Conservation (phyloP, 2,329 filamentous ascomycete species). For the Aspergillus nomiae region DNA sequence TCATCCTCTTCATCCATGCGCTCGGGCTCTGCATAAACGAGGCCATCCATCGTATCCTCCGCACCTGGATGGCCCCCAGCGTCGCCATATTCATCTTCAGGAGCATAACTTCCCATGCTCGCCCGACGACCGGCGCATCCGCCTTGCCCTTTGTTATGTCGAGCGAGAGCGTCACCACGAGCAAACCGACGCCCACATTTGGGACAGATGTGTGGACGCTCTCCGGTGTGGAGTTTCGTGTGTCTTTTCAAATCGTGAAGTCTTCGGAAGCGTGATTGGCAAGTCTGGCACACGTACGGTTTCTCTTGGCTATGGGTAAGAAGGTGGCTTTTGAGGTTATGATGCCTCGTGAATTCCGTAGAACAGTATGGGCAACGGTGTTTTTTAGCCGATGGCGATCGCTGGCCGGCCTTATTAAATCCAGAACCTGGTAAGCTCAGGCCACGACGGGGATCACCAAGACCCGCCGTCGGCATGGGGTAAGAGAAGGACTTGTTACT, state of each 20-base stretch:
- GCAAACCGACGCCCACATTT: constrained; percentile 96
- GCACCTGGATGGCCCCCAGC: constrained; percentile 46
- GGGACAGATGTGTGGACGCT: constrained; percentile 90
- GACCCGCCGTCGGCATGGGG: constrained; percentile 56
- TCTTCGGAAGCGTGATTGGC: constrained; percentile 86
- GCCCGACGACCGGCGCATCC: constrained; percentile 90
- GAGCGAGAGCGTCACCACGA: constrained; percentile 87
- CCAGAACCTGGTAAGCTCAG: constrained; percentile 61
- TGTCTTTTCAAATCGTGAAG: constrained; percentile 95
- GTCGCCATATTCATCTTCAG: constrained; percentile 69
- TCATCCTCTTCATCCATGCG: constrained; percentile 54
- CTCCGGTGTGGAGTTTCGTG: constrained; percentile 93
- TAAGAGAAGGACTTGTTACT: constrained; percentile 64
- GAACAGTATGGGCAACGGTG: constrained; percentile 97
- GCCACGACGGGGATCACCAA: constrained; percentile 57
- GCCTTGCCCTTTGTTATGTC: constrained; percentile 93
- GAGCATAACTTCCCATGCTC: constrained; percentile 79
- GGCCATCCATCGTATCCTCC: constrained; percentile 64
- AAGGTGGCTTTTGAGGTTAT: constrained; percentile 96
- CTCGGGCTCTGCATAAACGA: constrained; percentile 59
- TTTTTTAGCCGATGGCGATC: constrained; percentile 78
- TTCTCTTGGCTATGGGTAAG: constrained; percentile 98
- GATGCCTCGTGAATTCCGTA: constrained; percentile 94
- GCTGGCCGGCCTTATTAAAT: constrained; percentile 59
- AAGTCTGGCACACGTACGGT: constrained; percentile 92